Evolutionary conservation across 1,284 basidiomycete genomes (phyloP), one percentile per base, ranked within the genome.

Genomic region (Sphagnurus paluster): DNA sequence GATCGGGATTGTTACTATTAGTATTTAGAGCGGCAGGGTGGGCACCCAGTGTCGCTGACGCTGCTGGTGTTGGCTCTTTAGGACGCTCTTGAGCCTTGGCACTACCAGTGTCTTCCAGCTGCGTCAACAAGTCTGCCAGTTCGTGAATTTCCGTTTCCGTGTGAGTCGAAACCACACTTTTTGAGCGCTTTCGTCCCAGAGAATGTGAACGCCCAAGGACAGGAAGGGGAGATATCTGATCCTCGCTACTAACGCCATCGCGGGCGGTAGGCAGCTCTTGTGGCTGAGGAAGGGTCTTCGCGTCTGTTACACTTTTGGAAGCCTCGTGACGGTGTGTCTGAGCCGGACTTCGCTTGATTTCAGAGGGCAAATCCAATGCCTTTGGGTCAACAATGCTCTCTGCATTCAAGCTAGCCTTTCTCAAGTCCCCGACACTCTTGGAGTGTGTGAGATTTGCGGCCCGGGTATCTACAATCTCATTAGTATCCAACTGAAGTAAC

Each of bases 131-230:
- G 19, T 73, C 71, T 5, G 66, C 70, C 42, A 72, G 53, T 3
- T 62, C 70, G 29, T 62, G 55, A 9, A 71, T 61, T 44, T 73
- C 69, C 17, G 50, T 49, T 40, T 71, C 69, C 2, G 70, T 69
- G 17, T 60, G 56, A 2, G 61, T 53, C 7, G 69, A 71, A 23
- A 73, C 61, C 17, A 60, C 46, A 37, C 70, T 71, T 10, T 41
- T 36, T 14, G 55, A 14, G 26, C 55, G 54, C 2, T 19, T 23
- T 14, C 50, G 53, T 14, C 41, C 51, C 16, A 47, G 52, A 2
- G 53, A 53, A 32, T 39, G 49, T 21, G 24, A 34, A 4, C 40
- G 45, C 17, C 39, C 19, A 30, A 58, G 46, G 13, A 46, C 33
- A 0, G 56, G 56, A 20, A 58, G 50, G 14, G 55, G 56, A 5